Evolutionary conservation across 352 stramenopile genomes (phyloP), one percentile per base, ranked within the genome.

Genomic region (Globisporangium alternatum): DNA sequence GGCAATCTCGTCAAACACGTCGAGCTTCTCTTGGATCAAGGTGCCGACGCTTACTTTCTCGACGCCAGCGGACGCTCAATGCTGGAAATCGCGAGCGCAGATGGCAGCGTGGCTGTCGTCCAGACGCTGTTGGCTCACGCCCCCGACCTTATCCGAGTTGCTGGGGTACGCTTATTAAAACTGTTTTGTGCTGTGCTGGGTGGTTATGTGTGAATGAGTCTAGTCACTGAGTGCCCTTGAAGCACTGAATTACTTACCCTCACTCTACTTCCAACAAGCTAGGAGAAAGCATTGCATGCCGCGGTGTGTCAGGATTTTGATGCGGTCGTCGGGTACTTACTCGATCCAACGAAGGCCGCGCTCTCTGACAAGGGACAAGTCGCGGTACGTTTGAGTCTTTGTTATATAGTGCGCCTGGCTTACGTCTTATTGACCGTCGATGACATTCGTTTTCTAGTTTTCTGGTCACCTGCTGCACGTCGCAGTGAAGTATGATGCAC

Each of bases 1-100:
- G 75, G 80, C 67, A 75, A 70, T 30, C 75, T 86, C 47, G 73
- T 70, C 65, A 74, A 76, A 41, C 75, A 86, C 64, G 73, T 83
- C 19, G 63, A 80, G 63, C 70, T 80, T n/a, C 71, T 86, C 48
- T 33, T 81, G 3, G 64, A 48, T 0, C 54, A 76, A 39, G 72
- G 70, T 13, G 77, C 72, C 12, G 73, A 86, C 22, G 39, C 56
- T 17, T 67, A 60, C 49, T 53, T 57, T 9, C 15, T 31, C 7
- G 74, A 86, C 48, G 53, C 60, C 17, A 70, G 70, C 31, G 69
- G 69, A 8, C 68, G 73, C 53, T 71, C 66, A 48, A 56, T 58
- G 17, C 76, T 81, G 41, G 69, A 83, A 37, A 74, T 86, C 55
- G 75, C 77, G 0, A 69, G 68, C 2, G 68, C 80, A 25, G 66